Evolutionary conservation across 179 eudicot species (phyloP).

Genomic region (Silene noctiflora): DNA sequence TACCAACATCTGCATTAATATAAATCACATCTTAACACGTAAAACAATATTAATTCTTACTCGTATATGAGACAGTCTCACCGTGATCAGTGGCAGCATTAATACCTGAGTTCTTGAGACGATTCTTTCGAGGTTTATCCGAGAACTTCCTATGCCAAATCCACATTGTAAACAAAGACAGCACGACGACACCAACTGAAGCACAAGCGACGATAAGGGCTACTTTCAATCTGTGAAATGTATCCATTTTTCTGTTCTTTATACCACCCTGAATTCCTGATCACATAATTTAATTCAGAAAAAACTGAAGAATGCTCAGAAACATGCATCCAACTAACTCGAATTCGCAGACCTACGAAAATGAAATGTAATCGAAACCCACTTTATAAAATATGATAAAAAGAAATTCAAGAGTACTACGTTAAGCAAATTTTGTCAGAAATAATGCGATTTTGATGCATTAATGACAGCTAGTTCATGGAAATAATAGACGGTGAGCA

Average conservation of each 20-base stretch:
- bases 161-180: conserved; percentile 53
- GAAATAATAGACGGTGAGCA: not conserved
- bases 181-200: conserved; percentile 52
- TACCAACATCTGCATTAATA: conserved; percentile 34
- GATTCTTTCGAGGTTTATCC: conserved; percentile 37
- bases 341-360: not conserved
- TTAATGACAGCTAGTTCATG: conserved; percentile 19
- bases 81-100: too few relatives aligned
- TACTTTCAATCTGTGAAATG: conserved; percentile 47
- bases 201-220: conserved; percentile 63
- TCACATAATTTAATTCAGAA: conserved; percentile 24
- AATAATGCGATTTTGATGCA: conserved; percentile 15
- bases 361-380: conserved; percentile 12
- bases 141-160: conserved; percentile 47
- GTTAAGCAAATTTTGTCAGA: conserved; percentile 16
- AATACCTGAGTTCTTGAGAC: conserved; percentile 42
- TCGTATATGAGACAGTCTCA: too few relatives aligned
- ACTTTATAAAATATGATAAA: conserved; percentile 8
- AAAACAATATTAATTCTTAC: too few relatives aligned
- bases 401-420: too few relatives aligned
- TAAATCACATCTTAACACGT: conserved; percentile 28
- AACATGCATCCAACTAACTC: conserved; percentile 6
- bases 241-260: conserved; percentile 39
- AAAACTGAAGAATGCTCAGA: not conserved
- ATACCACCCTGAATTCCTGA: conserved; percentile 39